Base-by-base conservation (phyloP, 2,329 filamentous ascomycete genomes). In the Cyclaneusma minus region DNA sequence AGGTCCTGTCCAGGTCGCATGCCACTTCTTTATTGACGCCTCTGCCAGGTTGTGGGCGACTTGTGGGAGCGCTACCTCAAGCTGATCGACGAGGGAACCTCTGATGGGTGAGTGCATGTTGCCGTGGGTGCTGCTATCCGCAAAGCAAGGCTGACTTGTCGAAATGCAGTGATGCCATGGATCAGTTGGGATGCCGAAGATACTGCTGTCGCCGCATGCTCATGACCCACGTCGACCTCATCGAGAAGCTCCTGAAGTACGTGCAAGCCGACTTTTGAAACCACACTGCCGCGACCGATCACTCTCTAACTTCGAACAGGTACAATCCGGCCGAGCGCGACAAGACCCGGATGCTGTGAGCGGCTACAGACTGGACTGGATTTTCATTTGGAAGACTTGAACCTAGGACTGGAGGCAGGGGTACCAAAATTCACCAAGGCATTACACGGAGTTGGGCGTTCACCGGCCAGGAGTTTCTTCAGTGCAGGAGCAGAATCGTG, bases 201-300 rank as follows among this genome's bases (percentile, higher is more conserved):
- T 98, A 98, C 63, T 98, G 89, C 68, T 98, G 89, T 62, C 81
- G 89, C 43, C 79, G 89, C 47, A 98, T 98, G 89, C 74, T 98
- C 54, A 94, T 98, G 80, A 98, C 89, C 33, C 89, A 98, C 56
- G 89, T 98, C 45, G 89, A 98, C 52, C 64, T 98, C 35, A 94
- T 98, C 43, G 89, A 98, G 65, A 98, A 98, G 60, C 71, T 98
- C 26, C 71, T 98, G 39, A 82, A 87, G 81, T 92, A 74, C 42
- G 42, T 5, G 35, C 17, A 28, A 28, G 17, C 23, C 21, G 23
- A 15, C 20, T 8, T 21, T 22, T 20, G 17, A 16, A 14, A 23
- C 21, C 20, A 27, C 12, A 13, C 9, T 7, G 24, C 16, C 20
- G 16, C n/a, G n/a, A n/a, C n/a, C n/a, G n/a, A n/a, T n/a, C n/a